These are phyloP conservation scores for Exophiala calicioides DNA, from an alignment of 2,329 filamentous ascomycete species.

Conservation along the genomic window DNA sequence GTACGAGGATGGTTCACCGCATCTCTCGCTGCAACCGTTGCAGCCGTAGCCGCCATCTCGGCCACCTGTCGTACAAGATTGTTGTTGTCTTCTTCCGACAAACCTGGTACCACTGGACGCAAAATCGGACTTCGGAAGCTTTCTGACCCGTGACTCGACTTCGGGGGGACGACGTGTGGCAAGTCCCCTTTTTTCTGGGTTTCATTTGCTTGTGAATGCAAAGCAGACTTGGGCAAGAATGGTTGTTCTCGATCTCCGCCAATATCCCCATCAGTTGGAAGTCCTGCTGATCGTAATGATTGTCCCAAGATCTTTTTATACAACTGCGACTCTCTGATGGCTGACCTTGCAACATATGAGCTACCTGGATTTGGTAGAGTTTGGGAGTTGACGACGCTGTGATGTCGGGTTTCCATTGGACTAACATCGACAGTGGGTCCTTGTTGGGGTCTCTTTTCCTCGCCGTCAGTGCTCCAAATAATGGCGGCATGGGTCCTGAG, in stretches of 20 bases:
- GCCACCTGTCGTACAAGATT: slow-evolving; percentile 81
- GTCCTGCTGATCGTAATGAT: slow-evolving; percentile 79
- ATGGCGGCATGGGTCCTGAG: slow-evolving; percentile 92
- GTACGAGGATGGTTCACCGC: slow-evolving; percentile 58
- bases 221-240: slow-evolving; percentile 29
- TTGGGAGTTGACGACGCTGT: slow-evolving; percentile 37
- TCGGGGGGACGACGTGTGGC: slow-evolving; percentile 77
- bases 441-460: slow-evolving; percentile 71
- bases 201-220: slow-evolving; percentile 46
- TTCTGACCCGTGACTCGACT: slow-evolving; percentile 51
- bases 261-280: slow-evolving; percentile 56
- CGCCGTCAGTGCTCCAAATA: slow-evolving; percentile 87
- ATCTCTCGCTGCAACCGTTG: slow-evolving; percentile 81
- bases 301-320: slow-evolving; percentile 94
- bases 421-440: slow-evolving; percentile 35
- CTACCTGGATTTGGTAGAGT: slow-evolving; percentile 33
- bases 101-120: slow-evolving; percentile 57
- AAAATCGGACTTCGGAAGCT: slow-evolving; percentile 42
- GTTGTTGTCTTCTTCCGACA: slow-evolving; percentile 80
- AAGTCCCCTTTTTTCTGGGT: slow-evolving; percentile 31
- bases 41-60: slow-evolving; percentile 90
- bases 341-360: slow-evolving; percentile 55
- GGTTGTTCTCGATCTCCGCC: slow-evolving; percentile 33
- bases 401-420: slow-evolving; percentile 39
- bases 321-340: slow-evolving; percentile 82